Evolutionary conservation across 164 flowering plant genomes (phyloP).

Genomic region (Aristolochia contorta): DNA sequence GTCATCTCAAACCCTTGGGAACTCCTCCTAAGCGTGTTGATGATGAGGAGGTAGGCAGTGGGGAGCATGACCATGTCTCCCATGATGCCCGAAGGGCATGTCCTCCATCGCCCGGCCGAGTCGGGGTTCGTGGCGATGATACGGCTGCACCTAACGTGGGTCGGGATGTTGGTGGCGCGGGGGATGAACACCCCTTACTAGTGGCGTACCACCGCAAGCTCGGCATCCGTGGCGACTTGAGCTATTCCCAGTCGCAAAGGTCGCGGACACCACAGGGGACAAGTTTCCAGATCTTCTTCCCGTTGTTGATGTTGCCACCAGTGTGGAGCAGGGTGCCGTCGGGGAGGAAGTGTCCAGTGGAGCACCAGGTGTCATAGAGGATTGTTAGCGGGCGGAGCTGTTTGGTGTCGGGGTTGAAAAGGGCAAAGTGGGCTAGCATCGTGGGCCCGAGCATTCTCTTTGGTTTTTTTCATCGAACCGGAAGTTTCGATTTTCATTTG

Average conservation of each 20-base stretch:
- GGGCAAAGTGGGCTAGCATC: slow-evolving; percentile 78
- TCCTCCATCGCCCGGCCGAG: slow-evolving; percentile 71
- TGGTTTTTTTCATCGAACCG: no score
- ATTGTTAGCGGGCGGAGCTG: slow-evolving; percentile 62
- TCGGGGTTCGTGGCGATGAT: slow-evolving; percentile 49
- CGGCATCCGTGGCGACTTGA: slow-evolving; percentile 13
- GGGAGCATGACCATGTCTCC: slow-evolving; percentile 95
- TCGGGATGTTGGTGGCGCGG: slow-evolving; percentile 46
- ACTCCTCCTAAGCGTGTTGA: slow-evolving; percentile 79
- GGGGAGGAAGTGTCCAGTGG: slow-evolving; percentile 83
- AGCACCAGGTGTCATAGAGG: slow-evolving; percentile 95
- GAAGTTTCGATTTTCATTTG: no score
- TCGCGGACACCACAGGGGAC: slow-evolving; percentile 24
- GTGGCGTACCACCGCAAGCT: slow-evolving; percentile 39
- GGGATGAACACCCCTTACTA: slow-evolving; percentile 48
- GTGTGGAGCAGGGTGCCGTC: slow-evolving; percentile 84
- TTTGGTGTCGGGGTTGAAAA: slow-evolving; percentile 44
- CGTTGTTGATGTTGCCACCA: slow-evolving; percentile 69
- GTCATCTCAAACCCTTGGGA: slow-evolving; percentile 77
- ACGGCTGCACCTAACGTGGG: slow-evolving; percentile 73
- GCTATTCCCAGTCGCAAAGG: slow-evolving; percentile 42
- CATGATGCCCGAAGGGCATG: slow-evolving; percentile 88
- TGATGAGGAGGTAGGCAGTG: slow-evolving; percentile 59
- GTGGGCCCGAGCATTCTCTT: no score
- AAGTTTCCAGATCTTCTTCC: slow-evolving; percentile 41